Percentiles rank a stretch among this genome's conserved stretches.
Conservation (phyloP, 305 asterid species). For the Fraxinus xanthoxyloides region DNA sequence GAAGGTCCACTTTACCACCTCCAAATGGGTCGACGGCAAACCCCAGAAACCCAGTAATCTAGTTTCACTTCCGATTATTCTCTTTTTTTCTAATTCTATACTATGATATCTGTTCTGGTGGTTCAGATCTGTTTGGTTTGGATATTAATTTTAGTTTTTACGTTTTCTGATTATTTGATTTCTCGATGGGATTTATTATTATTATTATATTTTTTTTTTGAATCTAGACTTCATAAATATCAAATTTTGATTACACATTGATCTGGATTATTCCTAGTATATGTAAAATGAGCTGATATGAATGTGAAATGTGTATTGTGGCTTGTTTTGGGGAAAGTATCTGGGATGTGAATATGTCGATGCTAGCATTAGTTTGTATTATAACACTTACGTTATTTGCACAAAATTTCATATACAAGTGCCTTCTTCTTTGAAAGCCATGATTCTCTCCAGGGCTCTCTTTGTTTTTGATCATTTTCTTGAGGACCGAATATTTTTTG, state of each 20-base stretch:
- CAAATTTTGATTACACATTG: background rate
- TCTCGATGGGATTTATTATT: background rate
- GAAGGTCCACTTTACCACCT: conserved; percentile 75
- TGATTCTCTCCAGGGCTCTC: background rate
- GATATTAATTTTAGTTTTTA: background rate
- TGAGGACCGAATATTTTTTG: background rate
- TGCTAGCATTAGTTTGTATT: background rate
- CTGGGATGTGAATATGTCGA: background rate
- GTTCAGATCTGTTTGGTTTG: background rate
- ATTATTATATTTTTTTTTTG: too few relatives aligned
- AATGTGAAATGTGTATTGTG: background rate
- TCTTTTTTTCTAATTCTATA: background rate
- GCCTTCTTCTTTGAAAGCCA: background rate
- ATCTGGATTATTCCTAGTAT: background rate
- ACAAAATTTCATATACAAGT: background rate
- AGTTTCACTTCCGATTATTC: background rate
- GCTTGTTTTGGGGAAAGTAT: background rate
- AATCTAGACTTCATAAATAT: background rate
- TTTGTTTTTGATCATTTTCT: background rate
- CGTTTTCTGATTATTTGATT: background rate
- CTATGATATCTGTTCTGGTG: background rate
- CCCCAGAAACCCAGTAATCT: conserved; percentile 69
- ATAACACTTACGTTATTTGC: background rate
- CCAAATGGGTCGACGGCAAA: conserved; percentile 81
- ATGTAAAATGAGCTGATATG: background rate